phyloP scores from a whole-genome alignment of 1,284 basidiomycete species.

The Puccinia polysora region DNA sequence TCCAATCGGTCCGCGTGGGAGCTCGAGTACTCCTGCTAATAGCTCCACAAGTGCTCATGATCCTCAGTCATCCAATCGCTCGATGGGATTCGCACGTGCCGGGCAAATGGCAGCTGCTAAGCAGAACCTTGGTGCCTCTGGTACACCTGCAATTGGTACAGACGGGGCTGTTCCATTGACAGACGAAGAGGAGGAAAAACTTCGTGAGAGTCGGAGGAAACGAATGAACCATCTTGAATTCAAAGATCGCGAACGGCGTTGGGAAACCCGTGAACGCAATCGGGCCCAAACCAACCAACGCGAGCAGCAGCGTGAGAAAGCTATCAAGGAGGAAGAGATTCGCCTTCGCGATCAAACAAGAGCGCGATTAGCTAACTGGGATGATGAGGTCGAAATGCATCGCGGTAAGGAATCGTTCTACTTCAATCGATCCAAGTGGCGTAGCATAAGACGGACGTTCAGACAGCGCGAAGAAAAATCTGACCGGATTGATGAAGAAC shows the following conservation, averaged over 20 bases:
- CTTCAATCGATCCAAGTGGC: constrained; percentile 48
- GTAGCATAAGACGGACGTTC: constrained; percentile 48
- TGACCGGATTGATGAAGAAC: constrained; percentile 50
- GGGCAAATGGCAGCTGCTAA: constrained; percentile 39
- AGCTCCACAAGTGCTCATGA: not conserved
- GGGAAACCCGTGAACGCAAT: constrained; percentile 45
- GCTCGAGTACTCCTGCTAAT: not conserved
- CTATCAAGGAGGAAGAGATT: constrained; percentile 43
- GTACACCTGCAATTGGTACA: not conserved
- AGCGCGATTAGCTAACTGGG: constrained; percentile 45
- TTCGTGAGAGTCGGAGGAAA: constrained; percentile 29
- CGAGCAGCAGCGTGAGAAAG: constrained; percentile 43
- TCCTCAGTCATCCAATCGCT: constrained; percentile 31
- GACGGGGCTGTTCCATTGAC: constrained; percentile 4
- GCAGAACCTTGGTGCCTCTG: not conserved
- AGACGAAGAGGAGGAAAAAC: constrained; percentile 44
- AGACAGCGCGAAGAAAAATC: constrained; percentile 50
- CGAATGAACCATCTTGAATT: constrained; percentile 40
- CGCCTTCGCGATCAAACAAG: constrained; percentile 43
- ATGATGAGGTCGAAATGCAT: constrained; percentile 46
- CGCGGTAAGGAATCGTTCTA: constrained; percentile 47
- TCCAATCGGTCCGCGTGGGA: constrained; percentile 28
- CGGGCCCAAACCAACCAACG: constrained; percentile 41
- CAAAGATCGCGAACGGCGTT: constrained; percentile 44
- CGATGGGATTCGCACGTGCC: constrained; percentile 41